These are phyloP conservation scores for Sextonia rubra DNA, from an alignment of 164 flowering plant genomes.

Conservation along the genomic window DNA sequence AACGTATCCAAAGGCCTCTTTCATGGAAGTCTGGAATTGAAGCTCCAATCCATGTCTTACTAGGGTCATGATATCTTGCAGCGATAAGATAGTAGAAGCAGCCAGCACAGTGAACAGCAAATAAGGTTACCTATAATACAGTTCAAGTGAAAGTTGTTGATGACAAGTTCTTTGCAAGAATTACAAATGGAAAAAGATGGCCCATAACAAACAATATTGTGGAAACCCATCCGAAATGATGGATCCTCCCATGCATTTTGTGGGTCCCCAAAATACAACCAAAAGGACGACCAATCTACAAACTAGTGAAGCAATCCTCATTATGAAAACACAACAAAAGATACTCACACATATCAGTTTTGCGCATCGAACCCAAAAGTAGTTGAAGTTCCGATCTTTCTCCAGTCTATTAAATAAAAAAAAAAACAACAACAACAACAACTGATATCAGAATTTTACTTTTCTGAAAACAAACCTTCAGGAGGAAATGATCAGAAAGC, in stretches of 20 bases:
- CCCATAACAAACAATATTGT: not conserved
- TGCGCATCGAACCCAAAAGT: slow-evolving; percentile 79
- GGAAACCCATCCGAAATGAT: too few relatives aligned
- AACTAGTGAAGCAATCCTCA: not conserved
- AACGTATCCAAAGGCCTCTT: slow-evolving; percentile 53
- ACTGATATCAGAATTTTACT: not conserved
- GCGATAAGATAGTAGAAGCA: slow-evolving; percentile 88
- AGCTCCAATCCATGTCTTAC: slow-evolving; percentile 72
- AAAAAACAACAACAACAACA: slow-evolving; percentile 1
- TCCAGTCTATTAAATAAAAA: slow-evolving; percentile 56
- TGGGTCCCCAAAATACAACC: not conserved
- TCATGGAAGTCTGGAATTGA: slow-evolving; percentile 37
- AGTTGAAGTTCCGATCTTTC: slow-evolving; percentile 80
- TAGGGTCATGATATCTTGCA: slow-evolving; percentile 50
- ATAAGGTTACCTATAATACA: slow-evolving; percentile 71
- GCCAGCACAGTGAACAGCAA: slow-evolving; percentile 91
- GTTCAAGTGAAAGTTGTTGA: slow-evolving; percentile 8
- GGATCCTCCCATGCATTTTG: too few relatives aligned
- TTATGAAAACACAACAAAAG: not conserved
- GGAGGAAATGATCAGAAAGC: too few relatives aligned
- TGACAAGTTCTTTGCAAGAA: not conserved
- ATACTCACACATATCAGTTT: slow-evolving; percentile 84
- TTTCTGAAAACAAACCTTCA: too few relatives aligned
- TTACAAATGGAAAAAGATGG: not conserved
- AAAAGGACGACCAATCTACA: not conserved